A percentile compares a stretch with the other conserved stretches of the same genome.
Conservation (phyloP, 129 eudicot genomes). For the Pittosporum tobira region DNA sequence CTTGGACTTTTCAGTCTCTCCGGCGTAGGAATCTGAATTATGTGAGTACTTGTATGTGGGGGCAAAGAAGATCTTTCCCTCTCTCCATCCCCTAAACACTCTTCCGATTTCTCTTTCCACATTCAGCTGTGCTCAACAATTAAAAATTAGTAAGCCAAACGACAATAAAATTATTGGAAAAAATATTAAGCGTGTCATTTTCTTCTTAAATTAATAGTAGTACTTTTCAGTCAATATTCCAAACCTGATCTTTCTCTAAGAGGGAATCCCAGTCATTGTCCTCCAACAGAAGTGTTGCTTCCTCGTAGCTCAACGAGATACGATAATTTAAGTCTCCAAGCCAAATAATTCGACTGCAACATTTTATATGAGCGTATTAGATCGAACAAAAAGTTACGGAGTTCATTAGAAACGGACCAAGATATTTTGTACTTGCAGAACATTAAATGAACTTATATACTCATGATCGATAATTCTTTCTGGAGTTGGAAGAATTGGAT, state of each 20-base stretch:
- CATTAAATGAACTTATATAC: constrained; percentile 46
- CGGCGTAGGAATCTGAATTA: constrained; percentile 91
- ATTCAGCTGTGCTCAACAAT: no score
- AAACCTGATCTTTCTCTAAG: constrained; percentile 67
- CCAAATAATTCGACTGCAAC: constrained; percentile 85
- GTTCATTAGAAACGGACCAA: background rate
- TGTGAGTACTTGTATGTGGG: constrained; percentile 92
- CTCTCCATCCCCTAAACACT: constrained; percentile 79
- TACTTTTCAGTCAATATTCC: no score
- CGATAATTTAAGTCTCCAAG: constrained; percentile 96
- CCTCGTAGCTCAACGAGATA: constrained; percentile 74
- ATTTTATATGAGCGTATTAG: background rate
- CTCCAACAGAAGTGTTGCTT: constrained; percentile 39
- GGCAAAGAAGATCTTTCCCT: constrained; percentile 84
- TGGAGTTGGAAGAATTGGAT: constrained; percentile 30
- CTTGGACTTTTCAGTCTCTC: constrained; percentile 68
- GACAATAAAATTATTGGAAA: no score
- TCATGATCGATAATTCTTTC: constrained; percentile 59
- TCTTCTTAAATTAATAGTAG: no score
- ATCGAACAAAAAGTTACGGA: background rate
- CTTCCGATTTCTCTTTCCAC: constrained; percentile 55
- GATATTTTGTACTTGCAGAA: no score
- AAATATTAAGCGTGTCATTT: no score
- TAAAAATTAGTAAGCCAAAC: no score
- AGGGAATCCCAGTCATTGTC: constrained; percentile 59